Evolutionary conservation across 805 yeast genomes (phyloP), one percentile per base, ranked within the genome.

Genomic region (Saitoella complicata): DNA sequence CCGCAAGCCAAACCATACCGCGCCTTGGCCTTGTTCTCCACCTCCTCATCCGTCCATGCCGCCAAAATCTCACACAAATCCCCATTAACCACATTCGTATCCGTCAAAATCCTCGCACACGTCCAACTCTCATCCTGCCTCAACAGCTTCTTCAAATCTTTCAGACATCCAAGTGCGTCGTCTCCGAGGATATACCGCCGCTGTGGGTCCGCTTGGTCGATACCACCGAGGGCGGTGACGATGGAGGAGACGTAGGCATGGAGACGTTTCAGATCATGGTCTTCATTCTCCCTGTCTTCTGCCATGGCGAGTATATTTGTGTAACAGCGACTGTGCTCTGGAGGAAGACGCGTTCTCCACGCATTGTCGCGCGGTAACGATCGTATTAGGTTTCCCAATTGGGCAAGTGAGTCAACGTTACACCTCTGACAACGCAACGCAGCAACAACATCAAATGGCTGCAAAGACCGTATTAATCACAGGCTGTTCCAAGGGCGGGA

Each of bases 161-260:
- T 79, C 32, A 91, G 62, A 61, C 96, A 85, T 0, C 86, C 86
- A 32, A 71, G 52, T 32, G 94, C 93, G 55, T 88, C 96, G 47
- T 80, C 85, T 7, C 97, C 97, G 2, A 87, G 69, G 48, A 73
- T 75, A 55, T 91, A 91, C 0, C 76, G 75, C 0, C 71, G 50
- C 4, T 62, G 58, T 0, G 78, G 65, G 5, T 49, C 47, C 1
- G 78, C 62, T 41, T 78, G 73, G 60, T 87, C 95, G 0, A 78
- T 72, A 1, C 96, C 97, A 44, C 98, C 98, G 2, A 88, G 68
- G 0, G 97, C 94, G 3, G 94, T 75, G 3, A 86, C 84, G 37
- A 87, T 68, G 38, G 83, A 75, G 9, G 87, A 72, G 32, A 88
- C 79, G 59, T 84, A 85, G 0, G 91, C 83, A 13, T 50, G 21